Conservation (phyloP, 768 basidiomycete genomes). For the Thelephora aurantiotincta region DNA sequence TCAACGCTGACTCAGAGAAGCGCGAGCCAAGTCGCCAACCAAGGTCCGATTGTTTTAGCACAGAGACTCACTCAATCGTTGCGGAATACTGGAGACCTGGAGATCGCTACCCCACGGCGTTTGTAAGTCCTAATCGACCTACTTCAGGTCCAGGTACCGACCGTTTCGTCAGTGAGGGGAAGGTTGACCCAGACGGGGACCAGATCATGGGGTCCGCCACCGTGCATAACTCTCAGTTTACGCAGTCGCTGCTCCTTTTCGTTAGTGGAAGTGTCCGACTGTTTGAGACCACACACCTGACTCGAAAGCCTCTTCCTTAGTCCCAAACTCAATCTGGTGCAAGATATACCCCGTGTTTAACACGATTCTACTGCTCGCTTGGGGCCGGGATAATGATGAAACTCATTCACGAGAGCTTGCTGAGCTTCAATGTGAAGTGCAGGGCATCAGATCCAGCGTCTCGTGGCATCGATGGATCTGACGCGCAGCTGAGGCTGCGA, state of each 20-base stretch:
- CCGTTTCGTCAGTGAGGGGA: slow-evolving; percentile 10
- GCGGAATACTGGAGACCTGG: slow-evolving; percentile 59
- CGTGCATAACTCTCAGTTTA: slow-evolving; percentile 51
- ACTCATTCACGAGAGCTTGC: slow-evolving; percentile 41
- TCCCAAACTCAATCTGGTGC: slow-evolving; percentile 71
- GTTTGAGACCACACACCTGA: not conserved
- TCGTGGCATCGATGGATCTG: not conserved
- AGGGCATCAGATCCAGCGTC: slow-evolving; percentile 22
- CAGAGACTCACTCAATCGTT: slow-evolving; percentile 58
- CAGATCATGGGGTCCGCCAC: slow-evolving; percentile 42
- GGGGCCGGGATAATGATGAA: slow-evolving; percentile 36
- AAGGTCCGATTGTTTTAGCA: slow-evolving; percentile 40
- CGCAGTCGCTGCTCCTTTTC: slow-evolving; percentile 68
- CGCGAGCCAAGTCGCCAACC: slow-evolving; percentile 52
- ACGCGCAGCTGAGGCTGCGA: slow-evolving; percentile 21
- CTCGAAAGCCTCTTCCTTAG: slow-evolving; percentile 22
- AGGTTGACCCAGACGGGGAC: slow-evolving; percentile 41
- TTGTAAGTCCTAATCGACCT: slow-evolving; percentile 16
- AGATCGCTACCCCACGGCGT: slow-evolving; percentile 47
- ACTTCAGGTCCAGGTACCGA: not conserved
- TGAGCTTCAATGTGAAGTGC: slow-evolving; percentile 31
- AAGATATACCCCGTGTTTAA: slow-evolving; percentile 61
- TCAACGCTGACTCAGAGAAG: slow-evolving; percentile 19
- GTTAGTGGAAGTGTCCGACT: slow-evolving; percentile 28
- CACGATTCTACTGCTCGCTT: slow-evolving; percentile 64